Base-by-base conservation (phyloP, 805 yeast species). In the Candida multigemmis region DNA sequence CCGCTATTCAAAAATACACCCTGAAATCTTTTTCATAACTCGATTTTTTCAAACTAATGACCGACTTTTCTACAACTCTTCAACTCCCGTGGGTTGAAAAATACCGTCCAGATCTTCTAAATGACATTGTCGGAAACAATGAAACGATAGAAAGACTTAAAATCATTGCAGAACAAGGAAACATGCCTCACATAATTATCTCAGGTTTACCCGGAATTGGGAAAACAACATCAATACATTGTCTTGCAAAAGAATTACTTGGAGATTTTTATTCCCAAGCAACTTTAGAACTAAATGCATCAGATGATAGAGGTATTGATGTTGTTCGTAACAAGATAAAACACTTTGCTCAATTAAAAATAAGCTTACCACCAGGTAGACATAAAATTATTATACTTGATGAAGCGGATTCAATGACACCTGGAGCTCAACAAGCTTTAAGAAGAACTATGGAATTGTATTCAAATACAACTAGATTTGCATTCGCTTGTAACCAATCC, bases 201-300 rank as follows among this genome's bases (percentile, higher is more conserved):
- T 79, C 91, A n/a, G 94, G 98, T 3, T 59, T 85, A 24, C 98
- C 98, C 2, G 98, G 98, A 40, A 89, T 91, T 30, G 98, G 98
- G 22, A 91, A 91, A 50, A 91, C 98, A 3, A 91, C 98, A 0
- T 80, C 96, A 2, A 74, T 91, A 5, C 83, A 82, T 34, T 87
- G 96, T 57, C 67, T 91, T 16, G 96, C 97, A 0, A 68, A 73
- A 27, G 94, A 82, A 45, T 55, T 91, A 22, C 61, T 91, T 16
- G 95, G 94, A 0, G 71, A 71, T 12, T 58, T 74, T 14, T 77
- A 77, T 41, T 61, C 65, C 19, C 89, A 80, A 38, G 98, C 95
- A 0, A 89, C 89, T 1, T 56, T 91, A 31, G 98, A 91, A 53
- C 62, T 91, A 46, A 91, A 91, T 51, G 98, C 98, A 1, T 80